These are phyloP conservation scores for Epicoccum nigrum DNA, from an alignment of 2,329 filamentous ascomycete genomes.

Conservation along the genomic window DNA sequence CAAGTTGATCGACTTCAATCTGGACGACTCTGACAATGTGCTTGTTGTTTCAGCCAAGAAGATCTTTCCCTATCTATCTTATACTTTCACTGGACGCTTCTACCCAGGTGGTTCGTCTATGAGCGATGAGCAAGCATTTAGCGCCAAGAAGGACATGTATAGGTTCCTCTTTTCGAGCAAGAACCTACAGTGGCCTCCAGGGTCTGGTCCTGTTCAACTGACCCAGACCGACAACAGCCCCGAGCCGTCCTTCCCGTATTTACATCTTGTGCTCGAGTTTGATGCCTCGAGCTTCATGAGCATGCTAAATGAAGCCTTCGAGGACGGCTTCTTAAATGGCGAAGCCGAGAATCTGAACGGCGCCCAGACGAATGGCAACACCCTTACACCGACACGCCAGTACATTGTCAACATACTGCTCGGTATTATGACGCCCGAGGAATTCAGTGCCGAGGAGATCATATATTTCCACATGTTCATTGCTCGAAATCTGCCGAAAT, in stretches of 20 bases:
- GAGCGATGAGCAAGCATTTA: constrained; percentile 71
- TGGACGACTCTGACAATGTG: constrained; percentile 64
- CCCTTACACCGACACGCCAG: constrained; percentile 73
- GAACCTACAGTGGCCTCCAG: constrained; percentile 75
- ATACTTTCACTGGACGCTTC: constrained; percentile 84
- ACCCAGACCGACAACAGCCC: constrained; percentile 61
- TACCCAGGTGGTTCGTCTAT: constrained; percentile 85
- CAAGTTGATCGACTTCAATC: constrained; percentile 61
- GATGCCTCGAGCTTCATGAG: constrained; percentile 93
- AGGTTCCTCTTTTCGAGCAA: constrained; percentile 91
- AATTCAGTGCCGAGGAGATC: constrained; percentile 80
- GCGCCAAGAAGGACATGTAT: constrained; percentile 87
- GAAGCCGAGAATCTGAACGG: constrained; percentile 68
- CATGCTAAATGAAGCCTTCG: constrained; percentile 95
- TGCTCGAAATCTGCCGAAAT: constrained; percentile 93
- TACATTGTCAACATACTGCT: constrained; percentile 90
- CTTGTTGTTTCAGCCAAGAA: constrained; percentile 79
- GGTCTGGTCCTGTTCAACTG: constrained; percentile 64
- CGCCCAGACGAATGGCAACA: constrained; percentile 57
- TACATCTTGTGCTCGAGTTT: constrained; percentile 83
- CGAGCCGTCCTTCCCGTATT: constrained; percentile 82
- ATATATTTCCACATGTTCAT: constrained; percentile 99
- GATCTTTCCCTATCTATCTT: constrained; percentile 93
- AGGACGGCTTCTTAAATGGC: constrained; percentile 91
- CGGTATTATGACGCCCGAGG: constrained; percentile 81